Evolutionary conservation across 176 grass and related monocot genomes (phyloP).

Genomic region (Poa annua): DNA sequence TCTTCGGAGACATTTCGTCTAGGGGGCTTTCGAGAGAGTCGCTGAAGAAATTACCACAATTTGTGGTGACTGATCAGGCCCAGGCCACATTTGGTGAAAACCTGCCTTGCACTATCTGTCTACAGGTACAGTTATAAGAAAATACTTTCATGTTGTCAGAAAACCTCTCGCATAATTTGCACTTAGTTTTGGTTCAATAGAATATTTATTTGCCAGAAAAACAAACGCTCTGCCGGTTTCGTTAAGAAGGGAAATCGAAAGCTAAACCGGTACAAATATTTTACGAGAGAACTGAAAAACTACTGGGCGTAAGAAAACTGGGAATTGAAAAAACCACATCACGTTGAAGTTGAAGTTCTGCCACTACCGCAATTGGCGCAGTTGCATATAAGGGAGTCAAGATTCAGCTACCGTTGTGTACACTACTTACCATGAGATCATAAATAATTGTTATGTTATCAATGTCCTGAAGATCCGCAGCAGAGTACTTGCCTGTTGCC

Average conservation of each 20-base stretch:
- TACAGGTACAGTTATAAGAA: constrained; percentile 61
- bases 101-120: constrained; percentile 70
- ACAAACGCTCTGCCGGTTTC: background rate
- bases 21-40: constrained; percentile 68
- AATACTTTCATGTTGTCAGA: background rate
- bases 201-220: background rate
- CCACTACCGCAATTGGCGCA: too few relatives aligned
- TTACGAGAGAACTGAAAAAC: background rate
- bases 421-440: background rate
- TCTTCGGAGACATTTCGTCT: constrained; percentile 67
- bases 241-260: background rate
- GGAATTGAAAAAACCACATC: background rate
- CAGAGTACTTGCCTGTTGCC: background rate
- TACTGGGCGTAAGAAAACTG: background rate
- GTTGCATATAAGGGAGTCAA: background rate
- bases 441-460: constrained; percentile 2
- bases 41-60: constrained; percentile 66
- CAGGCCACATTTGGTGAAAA: constrained; percentile 52
- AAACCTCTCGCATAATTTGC: background rate
- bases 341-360: background rate
- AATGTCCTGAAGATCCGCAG: background rate
- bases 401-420: background rate
- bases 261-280: background rate
- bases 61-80: constrained; percentile 57
- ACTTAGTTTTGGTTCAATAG: background rate